phyloP scores from a whole-genome alignment of 306 rosid genomes.

The Gastrolobium villosum region DNA sequence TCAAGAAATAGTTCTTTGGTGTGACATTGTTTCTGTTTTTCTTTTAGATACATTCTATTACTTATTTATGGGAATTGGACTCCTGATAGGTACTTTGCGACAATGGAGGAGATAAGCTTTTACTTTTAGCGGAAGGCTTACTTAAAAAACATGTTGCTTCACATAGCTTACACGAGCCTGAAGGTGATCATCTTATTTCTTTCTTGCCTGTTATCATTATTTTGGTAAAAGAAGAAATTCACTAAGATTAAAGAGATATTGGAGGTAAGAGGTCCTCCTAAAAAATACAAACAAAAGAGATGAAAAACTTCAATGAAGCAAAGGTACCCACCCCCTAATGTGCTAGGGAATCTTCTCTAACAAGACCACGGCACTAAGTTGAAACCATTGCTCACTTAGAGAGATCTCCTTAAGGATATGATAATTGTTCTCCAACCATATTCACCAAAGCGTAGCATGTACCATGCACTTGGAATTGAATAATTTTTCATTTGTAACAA shows the following conservation, averaged over 20 bases:
- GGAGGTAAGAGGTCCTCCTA: neutral
- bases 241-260: neutral
- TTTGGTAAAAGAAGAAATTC: constrained; percentile 14
- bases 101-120: constrained; percentile 88
- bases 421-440: neutral
- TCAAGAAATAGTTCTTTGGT: constrained; percentile 17
- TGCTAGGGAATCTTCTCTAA: neutral
- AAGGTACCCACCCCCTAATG: constrained; percentile 11
- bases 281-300: constrained; percentile 1
- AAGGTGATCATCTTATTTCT: constrained; percentile 65
- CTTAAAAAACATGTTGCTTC: constrained; percentile 91
- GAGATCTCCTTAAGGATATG: neutral
- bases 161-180: constrained; percentile 95
- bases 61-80: constrained; percentile 49
- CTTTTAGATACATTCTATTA: constrained; percentile 17
- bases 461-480: too few species aligned
- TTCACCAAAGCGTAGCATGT: neutral
- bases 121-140: constrained; percentile 93
- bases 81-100: constrained; percentile 78
- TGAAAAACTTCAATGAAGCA: constrained; percentile 16
- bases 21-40: constrained; percentile 31
- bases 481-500: too few species aligned
- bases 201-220: neutral
- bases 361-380: neutral
- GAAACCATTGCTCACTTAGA: neutral